Evolutionary conservation across 2,329 filamentous ascomycete genomes (phyloP), one percentile per base, ranked within the genome.

Genomic region (Penicillium vulpinum): DNA sequence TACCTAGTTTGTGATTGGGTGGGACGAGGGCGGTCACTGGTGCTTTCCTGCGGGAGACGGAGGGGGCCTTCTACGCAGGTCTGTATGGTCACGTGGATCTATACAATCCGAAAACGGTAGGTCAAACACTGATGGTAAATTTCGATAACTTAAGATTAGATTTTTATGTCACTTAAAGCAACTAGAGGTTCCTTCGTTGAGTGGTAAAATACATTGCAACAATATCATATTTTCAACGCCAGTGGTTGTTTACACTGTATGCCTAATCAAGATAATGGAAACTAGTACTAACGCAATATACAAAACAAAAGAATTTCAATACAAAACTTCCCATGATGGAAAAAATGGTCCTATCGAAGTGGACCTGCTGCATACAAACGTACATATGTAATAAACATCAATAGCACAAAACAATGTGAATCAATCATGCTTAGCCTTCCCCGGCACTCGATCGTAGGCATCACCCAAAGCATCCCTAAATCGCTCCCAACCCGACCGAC

Each of bases 401-500:
- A 21, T 2, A 44, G 15, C 9, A 15, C 10, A 21, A 21, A 35
- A 36, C 15, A 43, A 6, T 33, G 11, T 13, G 15, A 1, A 18
- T 48, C 39, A 41, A 43, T 41, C 13, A 8, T 35, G 13, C 24
- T 55, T 53, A 9, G 51, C 24, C 38, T 58, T 62, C 13, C 62
- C 62, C 44, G 66, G 68, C 7, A 68, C 26, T 53, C 61, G 59
- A 18, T 63, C 63, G 26, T 66, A 70, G 18, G 64, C 28, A 11
- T 56, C 66, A 16, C 48, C 46, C 11, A 70, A 22, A 9, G 50
- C 54, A 48, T 76, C 73, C 52, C 73, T 73, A 51, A 78, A 78
- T 63, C 80, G 83, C 78, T 95, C 89, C 91, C 91, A 97, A 54
- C 78, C 81, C 49, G 85, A 90, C 50, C 91, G 85, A 79, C 97